Conservation (phyloP, 768 basidiomycete species). For the Tylopilus subfusipes region DNA sequence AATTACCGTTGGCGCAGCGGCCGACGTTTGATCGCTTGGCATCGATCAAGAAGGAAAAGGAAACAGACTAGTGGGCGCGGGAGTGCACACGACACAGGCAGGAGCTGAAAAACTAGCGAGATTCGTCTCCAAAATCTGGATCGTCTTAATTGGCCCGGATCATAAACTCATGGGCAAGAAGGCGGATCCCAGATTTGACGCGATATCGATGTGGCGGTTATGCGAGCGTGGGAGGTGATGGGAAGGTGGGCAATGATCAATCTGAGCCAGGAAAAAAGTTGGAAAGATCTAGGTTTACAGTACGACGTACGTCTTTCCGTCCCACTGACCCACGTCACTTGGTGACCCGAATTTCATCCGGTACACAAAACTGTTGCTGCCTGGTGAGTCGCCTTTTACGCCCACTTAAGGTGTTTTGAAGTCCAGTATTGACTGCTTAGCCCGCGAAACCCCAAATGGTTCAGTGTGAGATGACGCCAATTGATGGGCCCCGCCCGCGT, state of each 20-base stretch:
- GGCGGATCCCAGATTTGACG: neutral
- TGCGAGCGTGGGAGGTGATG: constrained; percentile 10
- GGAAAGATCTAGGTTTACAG: neutral
- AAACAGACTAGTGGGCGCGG: neutral
- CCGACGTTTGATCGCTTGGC: neutral
- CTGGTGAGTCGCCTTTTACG: no score
- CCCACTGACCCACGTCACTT: neutral
- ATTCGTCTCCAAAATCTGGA: neutral
- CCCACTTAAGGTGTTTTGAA: neutral
- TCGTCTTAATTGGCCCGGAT: neutral
- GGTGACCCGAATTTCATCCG: neutral
- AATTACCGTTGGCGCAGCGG: neutral
- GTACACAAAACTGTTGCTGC: neutral
- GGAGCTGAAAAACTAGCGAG: neutral
- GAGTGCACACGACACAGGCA: neutral
- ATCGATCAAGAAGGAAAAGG: neutral
- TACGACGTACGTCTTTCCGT: neutral
- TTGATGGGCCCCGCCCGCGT: neutral
- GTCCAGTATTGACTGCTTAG: neutral
- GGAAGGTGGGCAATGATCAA: no score
- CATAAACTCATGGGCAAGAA: neutral
- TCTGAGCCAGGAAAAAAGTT: neutral
- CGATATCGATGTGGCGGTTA: constrained; percentile 8
- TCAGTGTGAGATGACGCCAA: neutral
- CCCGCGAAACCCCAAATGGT: neutral